Evolutionary conservation across 1,139 yeast genomes (phyloP).

Genomic region (Blastobotrys indianensis): DNA sequence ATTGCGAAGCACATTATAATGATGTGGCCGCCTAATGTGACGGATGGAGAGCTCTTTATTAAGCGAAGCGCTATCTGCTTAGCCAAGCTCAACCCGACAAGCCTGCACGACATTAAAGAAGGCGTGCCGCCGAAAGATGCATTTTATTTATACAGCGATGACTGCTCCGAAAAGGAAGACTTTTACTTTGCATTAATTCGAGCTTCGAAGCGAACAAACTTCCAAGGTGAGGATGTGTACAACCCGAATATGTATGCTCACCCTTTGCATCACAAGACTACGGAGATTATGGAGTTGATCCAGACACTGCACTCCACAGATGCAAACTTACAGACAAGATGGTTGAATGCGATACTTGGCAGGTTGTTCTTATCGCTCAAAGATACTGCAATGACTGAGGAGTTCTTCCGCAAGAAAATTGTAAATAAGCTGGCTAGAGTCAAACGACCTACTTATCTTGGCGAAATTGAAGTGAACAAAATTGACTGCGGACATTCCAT

Average conservation of each 20-base stretch:
- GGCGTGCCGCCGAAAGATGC: constrained; percentile 46
- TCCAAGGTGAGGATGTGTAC: not conserved
- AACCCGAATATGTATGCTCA: constrained; percentile 56
- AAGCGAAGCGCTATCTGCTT: constrained; percentile 75
- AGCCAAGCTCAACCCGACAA: constrained; percentile 18
- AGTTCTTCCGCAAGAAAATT: constrained; percentile 52
- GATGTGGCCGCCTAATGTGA: constrained; percentile 76
- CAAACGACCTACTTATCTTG: constrained; percentile 80
- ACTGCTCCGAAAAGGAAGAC: constrained; percentile 79
- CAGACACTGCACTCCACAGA: constrained; percentile 75
- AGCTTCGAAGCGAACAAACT: constrained; percentile 48
- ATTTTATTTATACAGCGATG: constrained; percentile 69
- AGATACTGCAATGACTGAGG: constrained; percentile 59
- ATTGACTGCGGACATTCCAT: constrained; percentile 75
- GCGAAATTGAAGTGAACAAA: constrained; percentile 67
- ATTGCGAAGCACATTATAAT: constrained; percentile 63
- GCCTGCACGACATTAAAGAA: constrained; percentile 2
- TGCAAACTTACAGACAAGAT: constrained; percentile 75
- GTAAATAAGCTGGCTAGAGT: constrained; percentile 70
- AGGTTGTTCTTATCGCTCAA: constrained; percentile 72
- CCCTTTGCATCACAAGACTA: constrained; percentile 65
- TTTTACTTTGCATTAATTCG: constrained; percentile 82
- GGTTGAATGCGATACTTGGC: constrained; percentile 87
- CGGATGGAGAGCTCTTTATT: constrained; percentile 74
- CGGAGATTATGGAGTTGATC: constrained; percentile 65